These are phyloP conservation scores for Aspergillus ochraceoroseus DNA, from an alignment of 2,329 filamentous ascomycete species.

Conservation along the genomic window DNA sequence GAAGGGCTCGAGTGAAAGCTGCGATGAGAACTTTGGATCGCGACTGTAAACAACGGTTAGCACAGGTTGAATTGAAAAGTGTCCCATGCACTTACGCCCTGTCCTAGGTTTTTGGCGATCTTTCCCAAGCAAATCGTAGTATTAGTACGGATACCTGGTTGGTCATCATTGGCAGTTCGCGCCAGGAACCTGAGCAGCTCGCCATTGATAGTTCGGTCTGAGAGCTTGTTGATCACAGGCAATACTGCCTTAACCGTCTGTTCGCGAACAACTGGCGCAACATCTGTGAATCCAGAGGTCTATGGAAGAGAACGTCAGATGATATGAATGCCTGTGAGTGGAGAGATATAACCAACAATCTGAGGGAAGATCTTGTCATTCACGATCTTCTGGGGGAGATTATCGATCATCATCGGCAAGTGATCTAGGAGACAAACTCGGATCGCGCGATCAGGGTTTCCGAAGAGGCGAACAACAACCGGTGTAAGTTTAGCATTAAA, in stretches of 20 bases:
- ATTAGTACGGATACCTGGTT: conserved; percentile 94
- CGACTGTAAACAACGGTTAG: conserved; percentile 49
- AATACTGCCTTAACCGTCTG: conserved; percentile 94
- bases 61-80: background rate
- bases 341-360: conserved; percentile 57
- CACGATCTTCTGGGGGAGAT: conserved; percentile 78
- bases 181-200: conserved; percentile 86
- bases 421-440: conserved; percentile 87
- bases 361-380: conserved; percentile 97
- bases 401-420: conserved; percentile 84
- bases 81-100: conserved; percentile 42
- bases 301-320: conserved; percentile 30
- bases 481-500: conserved; percentile 80
- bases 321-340: background rate
- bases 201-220: conserved; percentile 87
- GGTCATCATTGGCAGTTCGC: conserved; percentile 95
- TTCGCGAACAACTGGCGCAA: conserved; percentile 85
- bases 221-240: conserved; percentile 79
- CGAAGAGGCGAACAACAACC: conserved; percentile 79
- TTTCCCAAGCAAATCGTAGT: conserved; percentile 97
- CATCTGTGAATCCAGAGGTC: conserved; percentile 91
- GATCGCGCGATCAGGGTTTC: conserved; percentile 85
- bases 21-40: conserved; percentile 87
- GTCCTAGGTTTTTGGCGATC: conserved; percentile 82
- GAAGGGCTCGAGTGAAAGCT: conserved; percentile 80